Conservation (phyloP, 2,329 filamentous ascomycete genomes). For the Microsporum audouinii region DNA sequence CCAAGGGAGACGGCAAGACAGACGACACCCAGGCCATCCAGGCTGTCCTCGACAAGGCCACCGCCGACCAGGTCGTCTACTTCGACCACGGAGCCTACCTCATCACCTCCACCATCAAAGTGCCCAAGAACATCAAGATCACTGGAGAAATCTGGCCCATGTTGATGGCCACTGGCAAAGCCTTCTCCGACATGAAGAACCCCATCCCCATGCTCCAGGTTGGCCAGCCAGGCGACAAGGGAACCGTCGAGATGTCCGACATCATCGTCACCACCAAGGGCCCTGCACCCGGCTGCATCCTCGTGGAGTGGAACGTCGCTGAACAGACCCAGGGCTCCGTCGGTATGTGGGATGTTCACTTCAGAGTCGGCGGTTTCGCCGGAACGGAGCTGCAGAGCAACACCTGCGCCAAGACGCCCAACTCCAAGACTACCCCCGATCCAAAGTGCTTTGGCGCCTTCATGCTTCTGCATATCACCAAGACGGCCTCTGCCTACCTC, state of each 20-base stretch:
- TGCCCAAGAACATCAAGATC: slow-evolving; percentile 68
- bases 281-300: slow-evolving; percentile 71
- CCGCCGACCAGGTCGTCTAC: slow-evolving; percentile 49
- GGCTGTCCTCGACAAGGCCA: slow-evolving; percentile 56
- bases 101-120: slow-evolving; percentile 47
- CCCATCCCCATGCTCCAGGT: slow-evolving; percentile 79
- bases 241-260: slow-evolving; percentile 77
- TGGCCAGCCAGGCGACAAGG: slow-evolving; percentile 63
- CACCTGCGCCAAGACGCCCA: slow-evolving; percentile 66
- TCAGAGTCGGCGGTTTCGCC: slow-evolving; percentile 76
- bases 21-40: slow-evolving; percentile 85
- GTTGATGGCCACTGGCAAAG: slow-evolving; percentile 66
- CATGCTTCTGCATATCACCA: slow-evolving; percentile 47
- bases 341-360: slow-evolving; percentile 92
- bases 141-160: slow-evolving; percentile 86
- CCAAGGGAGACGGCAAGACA: slow-evolving; percentile 73
- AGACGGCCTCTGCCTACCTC: slow-evolving; percentile 56
- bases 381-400: slow-evolving; percentile 74
- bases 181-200: slow-evolving; percentile 63
- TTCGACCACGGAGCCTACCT: slow-evolving; percentile 55
- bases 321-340: slow-evolving; percentile 52
- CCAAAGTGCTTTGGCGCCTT: slow-evolving; percentile 63
- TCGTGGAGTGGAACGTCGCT: slow-evolving; percentile 83
- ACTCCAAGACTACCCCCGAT: slow-evolving; percentile 49
- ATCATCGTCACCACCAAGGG: slow-evolving; percentile 76